Percentiles rank a stretch among this genome's conserved stretches.
These are phyloP conservation scores for Pyrus pyrifolia DNA, from an alignment of 306 rosid genomes.

Conservation along the genomic window DNA sequence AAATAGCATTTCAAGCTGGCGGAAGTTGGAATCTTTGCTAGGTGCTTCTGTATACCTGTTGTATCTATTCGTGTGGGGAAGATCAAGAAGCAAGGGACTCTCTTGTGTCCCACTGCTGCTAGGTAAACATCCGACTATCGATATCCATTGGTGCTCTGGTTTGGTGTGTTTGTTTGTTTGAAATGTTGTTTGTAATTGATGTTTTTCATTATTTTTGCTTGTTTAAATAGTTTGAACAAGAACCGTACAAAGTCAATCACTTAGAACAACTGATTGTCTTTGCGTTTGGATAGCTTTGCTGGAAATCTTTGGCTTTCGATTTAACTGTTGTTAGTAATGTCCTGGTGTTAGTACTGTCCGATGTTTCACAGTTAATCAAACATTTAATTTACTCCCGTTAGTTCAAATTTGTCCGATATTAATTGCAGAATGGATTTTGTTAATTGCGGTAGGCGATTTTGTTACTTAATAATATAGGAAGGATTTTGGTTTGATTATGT, in stretches of 20 bases:
- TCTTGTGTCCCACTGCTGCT: constrained; percentile 53
- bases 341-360: constrained; percentile 10
- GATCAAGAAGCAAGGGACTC: constrained; percentile 62
- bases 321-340: background rate
- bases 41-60: constrained; percentile 96
- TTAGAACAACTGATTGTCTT: background rate
- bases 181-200: too few relatives aligned
- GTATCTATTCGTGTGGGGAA: constrained; percentile 88
- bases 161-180: background rate
- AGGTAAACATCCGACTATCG: constrained; percentile 42
- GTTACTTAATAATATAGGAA: too few relatives aligned
- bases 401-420: constrained; percentile 10
- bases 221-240: background rate
- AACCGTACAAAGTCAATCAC: too few relatives aligned
- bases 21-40: constrained; percentile 89
- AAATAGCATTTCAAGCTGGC: constrained; percentile 93
- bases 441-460: too few relatives aligned
- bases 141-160: background rate
- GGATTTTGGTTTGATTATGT: too few relatives aligned
- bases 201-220: background rate
- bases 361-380: constrained; percentile 16
- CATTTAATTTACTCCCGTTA: constrained; percentile 13
- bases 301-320: background rate
- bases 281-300: background rate
- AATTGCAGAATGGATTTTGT: background rate